phyloP scores from a whole-genome alignment of 805 yeast species.

The Kregervanrija delftensis region DNA sequence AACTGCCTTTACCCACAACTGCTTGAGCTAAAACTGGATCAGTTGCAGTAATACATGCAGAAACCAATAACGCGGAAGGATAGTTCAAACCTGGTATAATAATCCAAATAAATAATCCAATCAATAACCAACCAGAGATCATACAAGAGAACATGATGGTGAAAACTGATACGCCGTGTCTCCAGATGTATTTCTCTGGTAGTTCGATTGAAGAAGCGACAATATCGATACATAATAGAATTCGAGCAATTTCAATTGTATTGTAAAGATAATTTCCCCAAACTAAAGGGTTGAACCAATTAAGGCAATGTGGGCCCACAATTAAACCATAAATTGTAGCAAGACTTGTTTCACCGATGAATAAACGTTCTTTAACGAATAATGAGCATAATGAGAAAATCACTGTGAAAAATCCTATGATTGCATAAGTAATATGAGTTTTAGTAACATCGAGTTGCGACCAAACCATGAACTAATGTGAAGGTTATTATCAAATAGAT shows the following conservation, averaged over 20 bases:
- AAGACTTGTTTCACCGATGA: slow-evolving; percentile 58
- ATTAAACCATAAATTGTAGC: slow-evolving; percentile 55
- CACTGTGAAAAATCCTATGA: slow-evolving; percentile 55
- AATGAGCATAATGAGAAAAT: slow-evolving; percentile 49
- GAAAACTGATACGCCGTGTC: slow-evolving; percentile 46
- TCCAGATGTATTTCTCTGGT: slow-evolving; percentile 54
- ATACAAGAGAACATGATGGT: slow-evolving; percentile 57
- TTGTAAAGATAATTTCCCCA: slow-evolving; percentile 49
- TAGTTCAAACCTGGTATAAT: slow-evolving; percentile 50
- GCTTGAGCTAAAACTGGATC: slow-evolving; percentile 70
- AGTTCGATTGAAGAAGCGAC: slow-evolving; percentile 64
- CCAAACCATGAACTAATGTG: slow-evolving; percentile 27
- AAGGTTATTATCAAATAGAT: no score
- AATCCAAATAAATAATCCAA: slow-evolving; percentile 54
- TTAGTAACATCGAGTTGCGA: slow-evolving; percentile 23
- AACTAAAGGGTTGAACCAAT: slow-evolving; percentile 46
- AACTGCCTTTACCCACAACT: slow-evolving; percentile 62
- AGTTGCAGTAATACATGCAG: slow-evolving; percentile 71
- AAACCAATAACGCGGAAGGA: slow-evolving; percentile 48
- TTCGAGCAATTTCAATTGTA: slow-evolving; percentile 50
- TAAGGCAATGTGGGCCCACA: slow-evolving; percentile 50
- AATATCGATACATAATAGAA: slow-evolving; percentile 61
- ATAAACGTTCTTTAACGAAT: slow-evolving; percentile 49
- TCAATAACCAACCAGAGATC: slow-evolving; percentile 62
- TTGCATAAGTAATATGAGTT: slow-evolving; percentile 38